Base-by-base conservation (phyloP, 1,284 basidiomycete genomes). In the Marasmius sp. region DNA sequence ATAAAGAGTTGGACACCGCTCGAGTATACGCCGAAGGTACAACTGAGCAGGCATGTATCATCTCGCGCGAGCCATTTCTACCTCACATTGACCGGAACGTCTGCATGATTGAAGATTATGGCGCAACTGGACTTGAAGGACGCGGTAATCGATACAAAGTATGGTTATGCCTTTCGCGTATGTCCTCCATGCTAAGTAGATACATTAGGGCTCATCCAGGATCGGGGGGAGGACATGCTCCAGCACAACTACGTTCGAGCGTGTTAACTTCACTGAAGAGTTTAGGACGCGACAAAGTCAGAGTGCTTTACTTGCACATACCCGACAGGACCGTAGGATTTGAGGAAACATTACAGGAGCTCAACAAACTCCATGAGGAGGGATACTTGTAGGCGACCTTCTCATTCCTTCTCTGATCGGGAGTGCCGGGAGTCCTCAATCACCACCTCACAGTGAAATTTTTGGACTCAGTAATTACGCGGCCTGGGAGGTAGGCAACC, bases 91-190 rank as follows among this genome's bases (percentile, higher is more conserved):
- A 41, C 14, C 22, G 41, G 37, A n/a, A 2, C 48, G 11, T 43
- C 47, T 27, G 11, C 20, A 45, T 37, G 47, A 11, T 61, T 27
- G 27, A 27, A 83, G 81, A 59, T 74, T n/a, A 66, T 86, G 6
- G 71, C 77, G 3, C 73, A 79, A 64, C 72, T 85, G 20, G 68
- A 83, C 57, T 70, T 85, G 43, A 70, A 72, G 61, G 70, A 71
- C 18, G 77, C 77, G 3, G 74, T 75, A 1, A 70, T 85, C 34
- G 84, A 86, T 65, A 85, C 85, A 1, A 85, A 84, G 79, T 81
- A 64, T 60, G 71, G 3, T 38, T 61, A 43, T 64, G 6, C 61
- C 27, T 58, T 43, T 53, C 33, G 37, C 9, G 6, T 14, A 6
- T 16, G 16, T 14, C 11, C 11, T 20, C 27, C 6, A 48, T 43